Evolutionary conservation across 208 protist genomes (phyloP), one percentile per base, ranked within the genome.

Genomic region (Acanthamoeba quina): DNA sequence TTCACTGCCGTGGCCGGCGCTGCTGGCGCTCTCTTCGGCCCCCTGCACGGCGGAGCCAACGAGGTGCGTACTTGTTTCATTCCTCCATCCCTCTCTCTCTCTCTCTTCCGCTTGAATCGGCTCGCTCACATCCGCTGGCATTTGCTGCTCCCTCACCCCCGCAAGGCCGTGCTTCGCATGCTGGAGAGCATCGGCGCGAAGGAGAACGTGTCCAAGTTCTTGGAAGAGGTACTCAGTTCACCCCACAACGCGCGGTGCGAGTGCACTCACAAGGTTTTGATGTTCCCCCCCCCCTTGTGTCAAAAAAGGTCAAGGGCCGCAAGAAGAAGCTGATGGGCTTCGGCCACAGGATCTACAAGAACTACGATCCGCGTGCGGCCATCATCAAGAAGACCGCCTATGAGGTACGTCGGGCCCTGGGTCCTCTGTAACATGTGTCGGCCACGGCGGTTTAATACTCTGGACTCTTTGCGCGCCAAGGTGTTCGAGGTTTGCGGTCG

Each of bases 271-370:
- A n/a, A n/a, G n/a, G n/a, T n/a, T n/a, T n/a, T n/a, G n/a, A n/a
- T n/a, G n/a, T n/a, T n/a, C n/a, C n/a, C n/a, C n/a, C n/a, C n/a
- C n/a, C n/a, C n/a, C n/a, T n/a, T n/a, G n/a, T n/a, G n/a, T n/a
- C n/a, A n/a, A n/a, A 6, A 70, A 4, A 70, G 62, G 96, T 97
- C 13, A 98, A 98, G 74, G 52, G 68, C 66, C 94, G 95, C 44
- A 96, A 97, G 72, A 78, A 95, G 64, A 88, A 89, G 92, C 91
- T 98, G 26, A 97, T 97, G 96, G 97, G 97, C 29, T 98, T 98
- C 70, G 97, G 97, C 54, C 97, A 98, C 94, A 83, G 97, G 64
- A 96, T 98, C 26, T 98, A 98, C 94, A 97, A 97, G 86, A 97
- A 96, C 60, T 98, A 98, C 91, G 97, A 98, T 90, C 97, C 97